phyloP scores from a whole-genome alignment of 441 rosid species.

The Eutrema salsugineum region DNA sequence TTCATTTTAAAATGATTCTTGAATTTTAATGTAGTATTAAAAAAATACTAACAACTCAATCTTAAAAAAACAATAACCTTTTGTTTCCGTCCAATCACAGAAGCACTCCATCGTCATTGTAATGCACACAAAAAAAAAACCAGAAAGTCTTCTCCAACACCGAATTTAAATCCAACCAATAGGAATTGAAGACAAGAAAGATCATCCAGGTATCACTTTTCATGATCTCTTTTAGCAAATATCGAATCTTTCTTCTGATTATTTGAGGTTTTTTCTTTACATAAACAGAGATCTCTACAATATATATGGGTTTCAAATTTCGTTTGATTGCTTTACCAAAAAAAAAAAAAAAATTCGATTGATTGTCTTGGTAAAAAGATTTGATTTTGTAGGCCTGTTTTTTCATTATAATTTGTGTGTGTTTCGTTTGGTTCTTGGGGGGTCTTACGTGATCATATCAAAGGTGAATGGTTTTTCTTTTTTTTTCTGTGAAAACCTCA shows the following conservation, averaged over 20 bases:
- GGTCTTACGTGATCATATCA: constrained; percentile 9
- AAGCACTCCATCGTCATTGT: constrained; percentile 10
- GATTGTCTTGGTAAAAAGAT: not conserved
- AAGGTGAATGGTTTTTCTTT: not conserved
- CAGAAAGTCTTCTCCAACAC: constrained; percentile 17
- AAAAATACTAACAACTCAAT: not conserved
- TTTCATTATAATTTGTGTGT: not conserved
- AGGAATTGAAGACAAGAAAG: constrained; percentile 3
- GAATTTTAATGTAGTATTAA: not conserved
- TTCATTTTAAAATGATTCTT: not conserved
- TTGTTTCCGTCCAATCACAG: not conserved
- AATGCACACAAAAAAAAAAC: not conserved
- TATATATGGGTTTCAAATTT: not conserved
- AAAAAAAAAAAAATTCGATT: not conserved
- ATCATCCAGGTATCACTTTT: constrained; percentile 16
- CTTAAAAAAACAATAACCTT: not conserved
- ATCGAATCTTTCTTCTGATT: not conserved
- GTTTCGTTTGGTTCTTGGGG: not conserved
- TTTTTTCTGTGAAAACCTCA: not conserved
- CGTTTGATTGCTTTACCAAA: too few species aligned
- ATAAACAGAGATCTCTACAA: not conserved
- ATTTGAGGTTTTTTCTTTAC: not conserved
- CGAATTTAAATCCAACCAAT: constrained; percentile 14
- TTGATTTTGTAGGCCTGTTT: not conserved
- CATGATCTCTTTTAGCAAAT: not conserved